phyloP scores from a whole-genome alignment of 352 stramenopile species.

The Pythium dissotocum region DNA sequence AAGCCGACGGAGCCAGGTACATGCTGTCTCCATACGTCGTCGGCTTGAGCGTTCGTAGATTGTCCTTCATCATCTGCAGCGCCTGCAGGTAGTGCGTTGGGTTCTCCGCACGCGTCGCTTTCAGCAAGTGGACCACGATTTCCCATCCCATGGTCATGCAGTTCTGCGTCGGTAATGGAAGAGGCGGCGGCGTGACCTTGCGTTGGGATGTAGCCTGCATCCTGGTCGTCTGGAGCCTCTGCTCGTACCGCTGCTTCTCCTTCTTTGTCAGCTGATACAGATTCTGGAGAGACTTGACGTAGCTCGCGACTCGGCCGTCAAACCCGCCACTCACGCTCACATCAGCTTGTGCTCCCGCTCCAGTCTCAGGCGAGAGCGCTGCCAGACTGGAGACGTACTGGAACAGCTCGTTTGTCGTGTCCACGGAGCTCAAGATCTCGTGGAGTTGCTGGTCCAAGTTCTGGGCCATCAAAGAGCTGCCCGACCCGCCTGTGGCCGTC shows the following conservation, averaged over 20 bases:
- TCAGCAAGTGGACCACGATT: slow-evolving; percentile 69
- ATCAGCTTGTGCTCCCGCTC: not conserved
- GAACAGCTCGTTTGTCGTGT: slow-evolving; percentile 81
- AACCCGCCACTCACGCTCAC: slow-evolving; percentile 37
- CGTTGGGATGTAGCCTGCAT: slow-evolving; percentile 61
- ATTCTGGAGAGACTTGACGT: slow-evolving; percentile 71
- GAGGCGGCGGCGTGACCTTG: slow-evolving; percentile 64
- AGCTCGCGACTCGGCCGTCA: slow-evolving; percentile 63
- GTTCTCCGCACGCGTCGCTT: slow-evolving; percentile 65
- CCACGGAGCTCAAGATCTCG: slow-evolving; percentile 71
- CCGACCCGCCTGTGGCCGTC: not conserved
- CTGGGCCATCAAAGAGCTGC: slow-evolving; percentile 17
- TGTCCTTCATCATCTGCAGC: slow-evolving; percentile 76
- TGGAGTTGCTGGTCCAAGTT: slow-evolving; percentile 66
- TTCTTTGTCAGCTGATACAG: slow-evolving; percentile 82
- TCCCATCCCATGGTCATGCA: slow-evolving; percentile 86
- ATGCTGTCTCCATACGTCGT: slow-evolving; percentile 82
- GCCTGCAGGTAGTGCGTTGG: slow-evolving; percentile 65
- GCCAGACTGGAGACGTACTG: slow-evolving; percentile 75
- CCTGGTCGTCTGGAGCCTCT: slow-evolving; percentile 55
- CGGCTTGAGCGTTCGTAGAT: slow-evolving; percentile 66
- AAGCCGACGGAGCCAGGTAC: slow-evolving; percentile 78
- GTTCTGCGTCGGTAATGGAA: slow-evolving; percentile 82
- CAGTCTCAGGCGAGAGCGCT: slow-evolving; percentile 25
- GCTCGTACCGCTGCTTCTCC: slow-evolving; percentile 78